Evolutionary conservation across 2,329 filamentous ascomycete species (phyloP), one percentile per base, ranked within the genome.

Genomic region (Aspergillus luchuensis): DNA sequence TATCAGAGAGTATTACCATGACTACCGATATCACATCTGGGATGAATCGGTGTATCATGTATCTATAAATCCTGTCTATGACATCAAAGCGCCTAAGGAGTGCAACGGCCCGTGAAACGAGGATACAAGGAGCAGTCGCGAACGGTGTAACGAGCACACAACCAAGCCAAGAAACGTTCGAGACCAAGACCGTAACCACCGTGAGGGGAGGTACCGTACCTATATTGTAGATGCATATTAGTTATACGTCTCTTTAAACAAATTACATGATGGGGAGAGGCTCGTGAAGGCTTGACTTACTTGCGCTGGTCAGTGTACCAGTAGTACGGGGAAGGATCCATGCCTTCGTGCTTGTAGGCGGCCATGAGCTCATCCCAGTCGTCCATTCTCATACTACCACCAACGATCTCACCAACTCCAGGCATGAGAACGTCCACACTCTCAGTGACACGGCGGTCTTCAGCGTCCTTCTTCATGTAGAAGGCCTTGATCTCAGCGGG

Each of bases 231-330:
- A 60, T 28, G 25, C 30, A 7, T 28, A 7, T 33, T 36, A 39
- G 45, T 23, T 17, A 54, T 41, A 21, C 51, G 8, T 15, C 17
- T 43, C 36, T 41, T 41, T 48, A 17, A 10, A 58, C 4, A 10
- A 3, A 10, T 10, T 30, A 10, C 28, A 10, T 56, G 25, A 36
- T 55, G 51, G 21, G 13, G 54, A 17, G 4, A 41, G 33, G 48
- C 4, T 50, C 38, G 51, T 13, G 25, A 52, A 10, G 50, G 36
- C 48, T 48, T 17, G 25, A 87, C 89, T 83, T 80, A 93, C 91
- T 95, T 96, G 75, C 93, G 85, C 85, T 97, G 92, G 80, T 97
- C 95, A 33, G 92, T 96, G 82, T 98, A 99, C 95, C 95, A 99
- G 84, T 96, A 98, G 81, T 98, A 98, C 49, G 89, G 88, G 69